Evolutionary conservation across 345 rosid species (phyloP).

Genomic region (Brassica juncea): DNA sequence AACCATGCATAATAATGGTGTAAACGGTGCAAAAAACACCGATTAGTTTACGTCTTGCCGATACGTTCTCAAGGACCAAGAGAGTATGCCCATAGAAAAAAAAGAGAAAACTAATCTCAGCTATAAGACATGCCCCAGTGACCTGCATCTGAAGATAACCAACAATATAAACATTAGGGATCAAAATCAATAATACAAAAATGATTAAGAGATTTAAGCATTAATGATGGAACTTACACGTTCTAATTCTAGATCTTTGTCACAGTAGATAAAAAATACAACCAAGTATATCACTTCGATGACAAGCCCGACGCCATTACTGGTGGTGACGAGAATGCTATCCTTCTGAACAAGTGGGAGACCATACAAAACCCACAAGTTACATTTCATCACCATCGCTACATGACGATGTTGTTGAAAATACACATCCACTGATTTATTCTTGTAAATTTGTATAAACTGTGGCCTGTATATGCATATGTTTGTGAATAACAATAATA

Average conservation of each 20-base stretch:
- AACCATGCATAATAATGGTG: constrained; percentile 37
- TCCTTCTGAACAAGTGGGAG: constrained; percentile 50
- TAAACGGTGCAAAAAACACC: constrained; percentile 39
- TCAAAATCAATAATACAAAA: not conserved
- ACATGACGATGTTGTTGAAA: constrained; percentile 46
- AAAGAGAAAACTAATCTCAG: not conserved
- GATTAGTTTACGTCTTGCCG: constrained; percentile 21
- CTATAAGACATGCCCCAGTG: not conserved
- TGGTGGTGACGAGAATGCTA: constrained; percentile 43
- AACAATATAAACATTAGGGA: not conserved
- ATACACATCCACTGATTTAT: constrained; percentile 39
- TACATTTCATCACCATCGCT: constrained; percentile 39
- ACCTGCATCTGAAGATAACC: not conserved
- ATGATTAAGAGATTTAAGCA: not conserved
- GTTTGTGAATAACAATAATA: no score
- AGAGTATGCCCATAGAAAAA: not conserved
- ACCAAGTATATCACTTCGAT: constrained; percentile 38
- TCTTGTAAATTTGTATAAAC: constrained; percentile 31
- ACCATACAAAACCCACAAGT: constrained; percentile 48
- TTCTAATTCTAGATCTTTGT: not conserved
- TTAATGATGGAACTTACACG: not conserved
- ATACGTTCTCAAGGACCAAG: not conserved
- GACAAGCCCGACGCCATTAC: constrained; percentile 32
- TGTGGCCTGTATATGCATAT: constrained; percentile 30
- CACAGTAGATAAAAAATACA: not conserved